Evolutionary conservation across 805 yeast genomes (phyloP).

Genomic region (Barnettozyma populi): DNA sequence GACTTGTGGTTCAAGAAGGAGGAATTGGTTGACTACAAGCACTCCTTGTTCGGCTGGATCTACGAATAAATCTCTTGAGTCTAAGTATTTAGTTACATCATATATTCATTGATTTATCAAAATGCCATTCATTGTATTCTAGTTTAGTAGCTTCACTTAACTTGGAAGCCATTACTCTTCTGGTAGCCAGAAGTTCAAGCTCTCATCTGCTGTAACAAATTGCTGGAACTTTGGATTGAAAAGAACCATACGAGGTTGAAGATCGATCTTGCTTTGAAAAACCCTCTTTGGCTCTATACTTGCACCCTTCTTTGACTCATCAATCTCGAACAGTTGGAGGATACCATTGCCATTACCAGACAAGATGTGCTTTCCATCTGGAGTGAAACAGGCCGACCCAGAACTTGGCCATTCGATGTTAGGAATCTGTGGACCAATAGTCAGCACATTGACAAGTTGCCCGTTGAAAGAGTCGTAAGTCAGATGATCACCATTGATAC

Average conservation of each 20-base stretch:
- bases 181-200: conserved; percentile 23
- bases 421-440: conserved; percentile 23
- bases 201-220: conserved; percentile 20
- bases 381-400: conserved; percentile 55
- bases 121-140: background rate
- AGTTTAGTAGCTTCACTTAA: background rate
- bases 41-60: conserved; percentile 81
- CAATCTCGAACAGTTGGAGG: conserved; percentile 48
- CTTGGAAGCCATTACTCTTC: background rate
- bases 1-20: conserved; percentile 96
- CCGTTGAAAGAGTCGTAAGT: conserved; percentile 71
- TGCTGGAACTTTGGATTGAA: conserved; percentile 36
- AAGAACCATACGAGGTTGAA: conserved; percentile 34
- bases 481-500: conserved; percentile 52
- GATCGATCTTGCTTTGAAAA: conserved; percentile 23
- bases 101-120: background rate
- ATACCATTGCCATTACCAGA: conserved; percentile 56
- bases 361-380: conserved; percentile 59
- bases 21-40: conserved; percentile 90
- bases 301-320: conserved; percentile 22
- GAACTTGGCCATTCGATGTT: conserved; percentile 40
- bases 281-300: conserved; percentile 19
- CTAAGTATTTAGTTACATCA: background rate
- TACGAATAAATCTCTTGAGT: conserved; percentile 61
- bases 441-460: conserved; percentile 37